Conservation (phyloP, 345 rosid species). For the Moricandia moricandioides region DNA sequence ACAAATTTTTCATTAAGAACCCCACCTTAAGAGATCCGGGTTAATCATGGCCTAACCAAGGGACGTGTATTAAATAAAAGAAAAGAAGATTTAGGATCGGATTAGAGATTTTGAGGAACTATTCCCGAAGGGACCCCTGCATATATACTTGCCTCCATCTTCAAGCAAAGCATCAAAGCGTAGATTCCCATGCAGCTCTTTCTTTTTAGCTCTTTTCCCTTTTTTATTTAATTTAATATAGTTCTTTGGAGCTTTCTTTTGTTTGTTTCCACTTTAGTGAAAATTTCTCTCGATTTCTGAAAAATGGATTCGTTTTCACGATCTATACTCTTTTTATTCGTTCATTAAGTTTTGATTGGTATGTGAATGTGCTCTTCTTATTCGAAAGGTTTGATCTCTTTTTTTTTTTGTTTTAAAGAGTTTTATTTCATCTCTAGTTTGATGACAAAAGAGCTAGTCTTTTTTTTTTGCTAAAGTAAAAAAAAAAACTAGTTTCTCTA, state of each 20-base stretch:
- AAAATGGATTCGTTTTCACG: conserved; percentile 27
- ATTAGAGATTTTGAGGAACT: conserved; percentile 29
- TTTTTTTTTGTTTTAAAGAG: neutral
- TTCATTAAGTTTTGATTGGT: neutral
- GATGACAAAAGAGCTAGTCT: too few relatives aligned
- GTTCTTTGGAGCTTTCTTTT: conserved; percentile 20
- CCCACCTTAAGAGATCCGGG: too few relatives aligned
- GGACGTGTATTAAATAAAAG: conserved; percentile 17
- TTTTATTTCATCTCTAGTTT: neutral
- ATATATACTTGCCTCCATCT: conserved; percentile 38
- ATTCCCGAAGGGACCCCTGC: conserved; percentile 38
- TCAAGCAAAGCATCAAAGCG: conserved; percentile 42
- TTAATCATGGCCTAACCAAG: too few relatives aligned
- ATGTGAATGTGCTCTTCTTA: neutral
- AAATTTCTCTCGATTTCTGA: conserved; percentile 26
- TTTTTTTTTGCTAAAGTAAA: too few relatives aligned
- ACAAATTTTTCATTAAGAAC: too few relatives aligned
- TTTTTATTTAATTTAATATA: neutral
- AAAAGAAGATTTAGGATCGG: conserved; percentile 24
- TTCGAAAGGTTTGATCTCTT: neutral
- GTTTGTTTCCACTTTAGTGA: conserved; percentile 31
- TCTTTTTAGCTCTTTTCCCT: neutral
- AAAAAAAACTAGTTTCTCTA: neutral
- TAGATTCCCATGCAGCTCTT: conserved; percentile 37
- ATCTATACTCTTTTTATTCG: neutral